Percentiles rank a stretch among this genome's conserved stretches.
These are phyloP conservation scores for Phragmites australis DNA, from an alignment of 176 grass and related monocot species.

Conservation along the genomic window DNA sequence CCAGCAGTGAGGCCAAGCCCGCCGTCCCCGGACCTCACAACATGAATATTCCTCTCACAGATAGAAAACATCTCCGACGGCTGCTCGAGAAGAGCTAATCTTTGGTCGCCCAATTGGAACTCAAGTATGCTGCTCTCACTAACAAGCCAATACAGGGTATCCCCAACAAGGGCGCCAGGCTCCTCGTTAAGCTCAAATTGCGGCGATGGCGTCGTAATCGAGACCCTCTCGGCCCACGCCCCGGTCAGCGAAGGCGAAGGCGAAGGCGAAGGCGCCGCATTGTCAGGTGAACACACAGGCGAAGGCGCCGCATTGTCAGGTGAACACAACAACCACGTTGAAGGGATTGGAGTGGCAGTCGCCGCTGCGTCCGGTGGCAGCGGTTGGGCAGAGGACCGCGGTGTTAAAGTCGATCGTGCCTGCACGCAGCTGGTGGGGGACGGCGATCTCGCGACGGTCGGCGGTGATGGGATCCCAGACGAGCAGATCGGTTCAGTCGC, in stretches of 20 bases:
- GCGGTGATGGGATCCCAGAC: slow-evolving; percentile 27
- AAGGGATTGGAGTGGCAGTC: neutral
- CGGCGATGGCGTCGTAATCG: neutral
- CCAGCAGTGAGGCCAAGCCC: slow-evolving; percentile 10
- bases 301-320: neutral
- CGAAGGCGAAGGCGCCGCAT: neutral
- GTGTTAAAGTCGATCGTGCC: neutral
- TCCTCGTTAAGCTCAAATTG: neutral
- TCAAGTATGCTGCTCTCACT: slow-evolving; percentile 19
- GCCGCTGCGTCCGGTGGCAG: neutral
- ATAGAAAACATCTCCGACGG: neutral
- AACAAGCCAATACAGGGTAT: slow-evolving; percentile 26
- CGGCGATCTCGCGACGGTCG: neutral
- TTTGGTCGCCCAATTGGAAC: neutral
- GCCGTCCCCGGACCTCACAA: neutral
- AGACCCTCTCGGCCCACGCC: neutral
- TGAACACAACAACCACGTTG: neutral
- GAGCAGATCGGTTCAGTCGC: slow-evolving; percentile 18
- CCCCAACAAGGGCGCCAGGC: slow-evolving; percentile 4
- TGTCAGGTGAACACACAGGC: too few species aligned
- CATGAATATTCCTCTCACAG: slow-evolving; percentile 17
- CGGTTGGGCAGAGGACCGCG: neutral
- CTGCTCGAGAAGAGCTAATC: neutral
- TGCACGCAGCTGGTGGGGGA: neutral
- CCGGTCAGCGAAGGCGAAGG: neutral